phyloP scores from a whole-genome alignment of 129 eudicot species.

The Tanacetum coccineum region DNA sequence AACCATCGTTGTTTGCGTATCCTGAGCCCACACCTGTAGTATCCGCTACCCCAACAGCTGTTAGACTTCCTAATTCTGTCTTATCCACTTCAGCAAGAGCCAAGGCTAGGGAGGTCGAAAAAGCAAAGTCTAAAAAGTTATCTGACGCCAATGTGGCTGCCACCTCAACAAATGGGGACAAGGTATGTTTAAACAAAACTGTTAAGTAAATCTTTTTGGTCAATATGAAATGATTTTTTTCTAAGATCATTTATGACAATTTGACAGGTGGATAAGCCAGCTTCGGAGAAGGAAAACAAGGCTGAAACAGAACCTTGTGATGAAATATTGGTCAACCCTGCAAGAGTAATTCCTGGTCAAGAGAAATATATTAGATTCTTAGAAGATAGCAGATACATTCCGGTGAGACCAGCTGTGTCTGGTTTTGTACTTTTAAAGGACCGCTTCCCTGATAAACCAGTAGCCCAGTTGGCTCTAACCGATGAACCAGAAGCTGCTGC shows the following conservation, averaged over 20 bases:
- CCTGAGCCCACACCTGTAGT: constrained; percentile 80
- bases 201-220: background rate
- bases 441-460: constrained; percentile 47
- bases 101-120: constrained; percentile 84
- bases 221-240: background rate
- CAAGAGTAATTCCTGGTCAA: constrained; percentile 86
- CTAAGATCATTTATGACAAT: background rate
- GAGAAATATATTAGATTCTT: constrained; percentile 76
- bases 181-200: too few relatives aligned
- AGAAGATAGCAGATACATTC: constrained; percentile 73
- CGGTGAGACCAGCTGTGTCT: constrained; percentile 71
- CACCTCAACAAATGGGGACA: constrained; percentile 1
- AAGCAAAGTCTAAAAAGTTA: constrained; percentile 36
- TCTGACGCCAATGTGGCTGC: constrained; percentile 36
- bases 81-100: constrained; percentile 84
- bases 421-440: constrained; percentile 84
- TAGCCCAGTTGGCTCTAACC: constrained; percentile 56
- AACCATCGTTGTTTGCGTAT: constrained; percentile 88
- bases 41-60: constrained; percentile 68
- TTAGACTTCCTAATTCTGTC: constrained; percentile 80
- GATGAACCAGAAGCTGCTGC: constrained; percentile 19
- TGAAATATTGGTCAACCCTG: constrained; percentile 75
- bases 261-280: constrained; percentile 54
- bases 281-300: constrained; percentile 70
- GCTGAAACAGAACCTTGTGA: constrained; percentile 70